Conservation (phyloP, 192 early-diverging fungal genomes). For the Coemansia sp. region DNA sequence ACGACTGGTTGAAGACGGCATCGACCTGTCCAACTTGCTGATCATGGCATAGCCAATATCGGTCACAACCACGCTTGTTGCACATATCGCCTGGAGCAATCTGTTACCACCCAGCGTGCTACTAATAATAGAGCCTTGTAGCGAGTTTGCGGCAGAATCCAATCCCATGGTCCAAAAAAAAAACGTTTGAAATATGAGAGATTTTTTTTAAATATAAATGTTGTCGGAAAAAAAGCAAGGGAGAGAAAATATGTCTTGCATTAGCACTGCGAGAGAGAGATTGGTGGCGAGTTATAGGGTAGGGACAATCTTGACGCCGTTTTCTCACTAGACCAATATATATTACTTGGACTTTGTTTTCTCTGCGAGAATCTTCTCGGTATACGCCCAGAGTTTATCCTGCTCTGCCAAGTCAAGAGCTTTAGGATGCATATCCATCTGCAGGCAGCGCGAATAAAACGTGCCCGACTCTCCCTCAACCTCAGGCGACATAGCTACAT, state of each 20-base stretch:
- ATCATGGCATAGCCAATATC: slow-evolving; percentile 34
- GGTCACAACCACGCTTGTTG: neutral
- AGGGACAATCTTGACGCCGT: too few relatives aligned
- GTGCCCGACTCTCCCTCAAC: slow-evolving; percentile 20
- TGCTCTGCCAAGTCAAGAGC: slow-evolving; percentile 16
- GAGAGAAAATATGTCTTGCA: neutral
- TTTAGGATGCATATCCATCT: slow-evolving; percentile 14
- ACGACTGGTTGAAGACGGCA: slow-evolving; percentile 26
- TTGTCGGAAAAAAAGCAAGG: neutral
- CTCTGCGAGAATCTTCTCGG: slow-evolving; percentile 28
- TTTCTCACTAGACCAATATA: neutral
- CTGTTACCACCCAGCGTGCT: slow-evolving; percentile 8
- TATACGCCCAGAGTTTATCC: slow-evolving; percentile 46
- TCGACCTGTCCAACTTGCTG: slow-evolving; percentile 28
- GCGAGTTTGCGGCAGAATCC: slow-evolving; percentile 7
- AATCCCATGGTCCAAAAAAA: slow-evolving; percentile 3
- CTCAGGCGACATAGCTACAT: slow-evolving; percentile 36
- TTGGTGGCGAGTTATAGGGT: too few relatives aligned
- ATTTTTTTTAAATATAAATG: neutral
- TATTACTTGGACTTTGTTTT: slow-evolving; percentile 6
- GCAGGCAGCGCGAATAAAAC: slow-evolving; percentile 18
- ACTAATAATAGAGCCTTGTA: slow-evolving; percentile 5
- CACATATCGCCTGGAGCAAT: neutral
- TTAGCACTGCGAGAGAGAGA: too few relatives aligned
- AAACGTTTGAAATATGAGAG: neutral